phyloP scores from a whole-genome alignment of 1,284 basidiomycete genomes.

The Pyrrhoderma lamaoense region DNA sequence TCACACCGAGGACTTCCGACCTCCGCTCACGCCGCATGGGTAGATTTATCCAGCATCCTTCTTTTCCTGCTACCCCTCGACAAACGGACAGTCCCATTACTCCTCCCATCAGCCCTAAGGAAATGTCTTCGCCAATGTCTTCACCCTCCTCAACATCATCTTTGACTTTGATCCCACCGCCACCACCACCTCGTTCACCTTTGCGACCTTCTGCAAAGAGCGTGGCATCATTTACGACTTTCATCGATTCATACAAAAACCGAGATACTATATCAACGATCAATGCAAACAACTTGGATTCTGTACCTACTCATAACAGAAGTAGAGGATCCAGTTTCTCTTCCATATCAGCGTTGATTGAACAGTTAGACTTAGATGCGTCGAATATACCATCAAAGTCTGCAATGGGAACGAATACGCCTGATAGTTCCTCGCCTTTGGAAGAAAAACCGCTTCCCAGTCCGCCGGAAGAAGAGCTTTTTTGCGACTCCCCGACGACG shows the following conservation, averaged over 20 bases:
- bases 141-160: conserved; percentile 9
- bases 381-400: conserved; percentile 9
- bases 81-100: conserved; percentile 10
- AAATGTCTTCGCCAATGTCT: conserved; percentile 7
- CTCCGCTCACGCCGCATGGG: conserved; percentile 19
- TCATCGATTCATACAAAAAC: conserved; percentile 14
- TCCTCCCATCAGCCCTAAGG: conserved; percentile 15
- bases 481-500: not conserved
- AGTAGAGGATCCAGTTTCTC: conserved; percentile 7
- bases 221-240: conserved; percentile 14
- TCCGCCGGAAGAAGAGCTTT: conserved; percentile 8
- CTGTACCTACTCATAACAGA: not conserved
- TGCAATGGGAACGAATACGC: not conserved
- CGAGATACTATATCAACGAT: conserved; percentile 15
- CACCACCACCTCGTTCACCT: conserved; percentile 17
- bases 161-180: conserved; percentile 6
- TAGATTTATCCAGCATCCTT: conserved; percentile 10
- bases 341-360: conserved; percentile 6
- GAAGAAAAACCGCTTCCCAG: conserved; percentile 17
- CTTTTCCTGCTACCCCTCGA: conserved; percentile 12
- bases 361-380: conserved; percentile 6
- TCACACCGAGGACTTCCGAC: conserved; percentile 10
- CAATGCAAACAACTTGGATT: not conserved
- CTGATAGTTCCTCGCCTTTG: conserved; percentile 6
- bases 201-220: conserved; percentile 16